These are phyloP conservation scores for Kwoniella newhampshirensis DNA, from an alignment of 768 basidiomycete genomes.

Conservation along the genomic window DNA sequence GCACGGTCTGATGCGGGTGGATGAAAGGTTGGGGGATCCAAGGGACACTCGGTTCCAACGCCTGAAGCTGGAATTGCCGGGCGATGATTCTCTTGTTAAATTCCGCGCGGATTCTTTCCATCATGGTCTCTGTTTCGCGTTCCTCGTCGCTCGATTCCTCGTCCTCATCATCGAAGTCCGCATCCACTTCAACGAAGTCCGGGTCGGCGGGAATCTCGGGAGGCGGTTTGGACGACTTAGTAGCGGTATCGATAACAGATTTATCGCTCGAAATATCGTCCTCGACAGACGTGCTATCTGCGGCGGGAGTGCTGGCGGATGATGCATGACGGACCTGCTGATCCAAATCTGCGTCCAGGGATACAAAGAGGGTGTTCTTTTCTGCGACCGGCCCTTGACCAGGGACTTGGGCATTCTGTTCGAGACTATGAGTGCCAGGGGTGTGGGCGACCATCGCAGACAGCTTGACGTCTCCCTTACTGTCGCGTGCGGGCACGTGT, in stretches of 20 bases:
- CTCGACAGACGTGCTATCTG: background rate
- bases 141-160: slow-evolving; percentile 1
- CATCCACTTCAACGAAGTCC: background rate
- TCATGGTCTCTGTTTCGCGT: background rate
- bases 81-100: background rate
- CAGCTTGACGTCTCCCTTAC: too few relatives aligned
- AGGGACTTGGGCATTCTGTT: too few relatives aligned
- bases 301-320: too few relatives aligned
- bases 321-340: background rate
- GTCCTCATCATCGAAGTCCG: background rate
- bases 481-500: too few relatives aligned
- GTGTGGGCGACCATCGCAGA: too few relatives aligned
- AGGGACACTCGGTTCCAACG: background rate
- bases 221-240: background rate
- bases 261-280: background rate
- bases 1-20: background rate
- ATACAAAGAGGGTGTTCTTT: too few relatives aligned
- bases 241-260: background rate
- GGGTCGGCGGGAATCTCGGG: background rate
- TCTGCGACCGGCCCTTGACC: too few relatives aligned
- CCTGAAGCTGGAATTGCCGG: background rate
- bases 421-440: too few relatives aligned
- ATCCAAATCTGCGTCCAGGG: too few relatives aligned
- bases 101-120: background rate
- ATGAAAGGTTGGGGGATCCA: background rate